These are phyloP conservation scores for Saksenaea oblongispora DNA, from an alignment of 371 early-diverging fungal genomes.

Conservation along the genomic window DNA sequence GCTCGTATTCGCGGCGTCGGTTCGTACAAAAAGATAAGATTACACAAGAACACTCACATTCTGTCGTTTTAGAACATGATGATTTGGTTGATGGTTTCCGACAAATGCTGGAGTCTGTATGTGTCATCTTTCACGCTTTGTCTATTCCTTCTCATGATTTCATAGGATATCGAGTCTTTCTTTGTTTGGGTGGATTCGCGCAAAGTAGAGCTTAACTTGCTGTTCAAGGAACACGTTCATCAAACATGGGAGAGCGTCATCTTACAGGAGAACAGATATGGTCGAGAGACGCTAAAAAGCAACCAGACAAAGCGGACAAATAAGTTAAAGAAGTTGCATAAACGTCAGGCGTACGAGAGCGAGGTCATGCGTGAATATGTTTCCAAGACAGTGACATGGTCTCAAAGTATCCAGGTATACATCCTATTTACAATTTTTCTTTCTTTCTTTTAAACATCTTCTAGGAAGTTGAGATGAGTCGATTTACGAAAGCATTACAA, in stretches of 20 bases:
- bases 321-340: conserved; percentile 61
- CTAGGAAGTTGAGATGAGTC: conserved; percentile 56
- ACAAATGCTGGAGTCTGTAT: conserved; percentile 41
- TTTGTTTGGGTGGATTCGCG: conserved; percentile 58
- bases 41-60: background rate
- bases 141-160: background rate
- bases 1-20: conserved; percentile 46
- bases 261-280: conserved; percentile 49
- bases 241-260: conserved; percentile 67
- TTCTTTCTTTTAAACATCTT: background rate
- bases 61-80: conserved; percentile 43
- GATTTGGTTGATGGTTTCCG: conserved; percentile 68
- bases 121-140: background rate
- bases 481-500: conserved; percentile 62
- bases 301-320: conserved; percentile 47
- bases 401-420: conserved; percentile 56
- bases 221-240: conserved; percentile 59
- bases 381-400: conserved; percentile 58
- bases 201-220: conserved; percentile 45
- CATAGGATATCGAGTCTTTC: conserved; percentile 53
- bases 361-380: conserved; percentile 58
- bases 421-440: background rate
- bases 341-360: conserved; percentile 47
- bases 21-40: conserved; percentile 8
- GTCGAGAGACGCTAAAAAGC: conserved; percentile 58